Evolutionary conservation across 208 protist species (phyloP), one percentile per base, ranked within the genome.

Genomic region (Trypanosoma vivax): DNA sequence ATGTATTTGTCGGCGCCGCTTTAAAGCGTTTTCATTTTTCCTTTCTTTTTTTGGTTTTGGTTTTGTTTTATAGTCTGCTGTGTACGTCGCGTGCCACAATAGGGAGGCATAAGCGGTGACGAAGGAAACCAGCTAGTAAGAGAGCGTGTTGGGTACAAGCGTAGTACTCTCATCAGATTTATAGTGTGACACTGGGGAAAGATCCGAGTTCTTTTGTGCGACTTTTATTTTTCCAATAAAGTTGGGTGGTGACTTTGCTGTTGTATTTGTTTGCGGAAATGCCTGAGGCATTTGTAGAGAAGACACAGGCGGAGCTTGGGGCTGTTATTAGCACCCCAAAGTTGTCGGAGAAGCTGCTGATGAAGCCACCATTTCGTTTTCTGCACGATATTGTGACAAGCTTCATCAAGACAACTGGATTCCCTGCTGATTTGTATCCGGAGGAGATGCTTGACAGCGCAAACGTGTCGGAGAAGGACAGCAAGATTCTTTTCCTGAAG

Each of bases 291-390:
- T 72, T 68, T 38, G 73, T 88, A 28, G 79, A 87, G 51, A 83
- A 88, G 50, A 94, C 87, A 18, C 73, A 83, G 45, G 64, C 63
- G 28, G 80, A 88, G 61, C 69, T 94, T 7, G 87, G 87, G 19
- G 73, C 80, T 19, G 53, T 90, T 45, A 87, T 93, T 31, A 60
- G 73, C 16, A 27, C 72, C 4, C 90, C 90, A 2, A 90, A 92
- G 63, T 72, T 96, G 13, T 80, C 83, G 23, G 90, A 96, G 24
- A 96, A 96, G 56, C 79, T 90, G 5, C 81, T 96, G 19, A 57
- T 57, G 31, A 73, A 73, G 23, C 90, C 90, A 4, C 90, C 90
- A 0, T 96, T 96, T 57, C 82, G 85, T 29, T 96, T 92, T 66
- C 45, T 96, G 10, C 83, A 94, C 57, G 90, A 96, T 60, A 76